phyloP scores from a whole-genome alignment of 2,329 filamentous ascomycete genomes.

The Sarocladium strictum region DNA sequence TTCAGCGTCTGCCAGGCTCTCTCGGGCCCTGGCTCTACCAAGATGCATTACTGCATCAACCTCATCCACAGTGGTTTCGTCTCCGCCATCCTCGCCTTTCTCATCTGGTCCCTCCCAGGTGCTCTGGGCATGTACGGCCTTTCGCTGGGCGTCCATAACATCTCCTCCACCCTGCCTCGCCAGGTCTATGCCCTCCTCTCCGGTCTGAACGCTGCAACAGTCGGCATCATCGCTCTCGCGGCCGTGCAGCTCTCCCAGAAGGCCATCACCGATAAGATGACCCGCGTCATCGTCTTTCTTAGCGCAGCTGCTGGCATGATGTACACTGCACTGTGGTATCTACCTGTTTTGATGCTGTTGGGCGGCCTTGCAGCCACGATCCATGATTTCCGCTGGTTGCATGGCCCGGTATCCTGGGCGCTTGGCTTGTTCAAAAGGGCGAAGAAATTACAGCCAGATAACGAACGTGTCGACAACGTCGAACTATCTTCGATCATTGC shows the following conservation, averaged over 20 bases:
- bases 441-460: neutral
- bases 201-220: conserved; percentile 65
- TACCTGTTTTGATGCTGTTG: conserved; percentile 55
- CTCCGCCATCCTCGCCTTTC: conserved; percentile 51
- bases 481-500: too few relatives aligned
- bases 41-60: conserved; percentile 65
- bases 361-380: conserved; percentile 36
- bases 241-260: conserved; percentile 63
- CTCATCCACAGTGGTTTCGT: conserved; percentile 56
- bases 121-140: conserved; percentile 65
- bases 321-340: conserved; percentile 72
- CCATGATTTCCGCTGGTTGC: conserved; percentile 12
- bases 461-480: neutral
- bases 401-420: conserved; percentile 8
- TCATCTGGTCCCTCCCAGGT: conserved; percentile 65
- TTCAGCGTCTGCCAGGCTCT: conserved; percentile 65
- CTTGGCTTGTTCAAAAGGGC: neutral
- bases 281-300: conserved; percentile 57
- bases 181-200: conserved; percentile 64
- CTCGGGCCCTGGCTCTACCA: conserved; percentile 62
- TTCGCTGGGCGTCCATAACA: conserved; percentile 56
- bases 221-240: conserved; percentile 66
- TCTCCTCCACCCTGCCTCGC: conserved; percentile 51
- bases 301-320: conserved; percentile 59
- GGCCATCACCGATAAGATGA: conserved; percentile 58